Evolutionary conservation across 306 rosid species (phyloP).

Genomic region (Vigna hirtella): DNA sequence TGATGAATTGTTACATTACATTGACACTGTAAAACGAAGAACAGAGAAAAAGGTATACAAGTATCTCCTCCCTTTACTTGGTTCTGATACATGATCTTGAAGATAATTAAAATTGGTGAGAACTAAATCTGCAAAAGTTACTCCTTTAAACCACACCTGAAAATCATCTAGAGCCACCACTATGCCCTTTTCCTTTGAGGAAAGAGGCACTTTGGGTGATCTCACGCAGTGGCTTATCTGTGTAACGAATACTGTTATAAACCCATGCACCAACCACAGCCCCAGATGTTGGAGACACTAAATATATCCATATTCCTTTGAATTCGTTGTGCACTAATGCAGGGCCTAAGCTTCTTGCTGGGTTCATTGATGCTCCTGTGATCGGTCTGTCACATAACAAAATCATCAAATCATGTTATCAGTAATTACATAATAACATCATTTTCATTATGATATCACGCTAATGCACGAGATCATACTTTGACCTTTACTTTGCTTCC

Average conservation of each 20-base stretch:
- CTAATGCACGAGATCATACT: slow-evolving; percentile 1
- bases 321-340: slow-evolving; percentile 59
- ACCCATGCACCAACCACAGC: slow-evolving; percentile 75
- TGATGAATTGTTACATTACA: too few species aligned
- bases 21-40: too few species aligned
- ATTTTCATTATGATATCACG: neutral
- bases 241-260: slow-evolving; percentile 66
- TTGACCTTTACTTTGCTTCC: slow-evolving; percentile 31
- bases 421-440: too few species aligned
- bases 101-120: neutral
- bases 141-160: neutral
- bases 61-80: too few species aligned
- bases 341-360: slow-evolving; percentile 92
- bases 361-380: slow-evolving; percentile 95
- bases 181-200: slow-evolving; percentile 42
- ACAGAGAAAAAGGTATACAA: too few species aligned
- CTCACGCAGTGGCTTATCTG: slow-evolving; percentile 66
- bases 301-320: slow-evolving; percentile 69
- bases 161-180: slow-evolving; percentile 25
- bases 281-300: slow-evolving; percentile 60
- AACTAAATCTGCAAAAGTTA: neutral
- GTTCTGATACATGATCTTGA: too few species aligned
- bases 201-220: slow-evolving; percentile 72
- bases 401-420: too few species aligned
- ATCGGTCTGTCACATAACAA: slow-evolving; percentile 57